Percentiles rank a stretch among this genome's conserved stretches.
phyloP scores from a whole-genome alignment of 768 basidiomycete genomes.

The Trichaptum fuscoviolaceum region DNA sequence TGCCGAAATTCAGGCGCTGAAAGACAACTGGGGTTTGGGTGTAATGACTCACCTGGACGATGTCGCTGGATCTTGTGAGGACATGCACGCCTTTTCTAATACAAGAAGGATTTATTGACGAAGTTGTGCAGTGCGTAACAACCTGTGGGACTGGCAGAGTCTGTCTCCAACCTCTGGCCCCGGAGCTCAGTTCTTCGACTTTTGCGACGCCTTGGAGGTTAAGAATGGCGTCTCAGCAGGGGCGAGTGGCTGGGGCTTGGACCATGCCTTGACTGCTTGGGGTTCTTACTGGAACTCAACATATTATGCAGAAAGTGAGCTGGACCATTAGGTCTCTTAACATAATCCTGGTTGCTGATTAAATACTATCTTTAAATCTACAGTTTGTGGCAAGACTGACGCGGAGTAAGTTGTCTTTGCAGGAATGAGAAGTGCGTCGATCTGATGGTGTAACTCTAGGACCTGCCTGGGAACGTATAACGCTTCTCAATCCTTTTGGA shows the following conservation, averaged over 20 bases:
- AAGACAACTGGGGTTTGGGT: slow-evolving; percentile 54
- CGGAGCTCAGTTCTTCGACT: slow-evolving; percentile 44
- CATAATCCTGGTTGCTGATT: slow-evolving; percentile 2
- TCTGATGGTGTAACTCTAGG: slow-evolving; percentile 13
- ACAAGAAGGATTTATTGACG: background rate
- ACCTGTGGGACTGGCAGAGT: slow-evolving; percentile 65
- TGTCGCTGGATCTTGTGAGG: slow-evolving; percentile 51
- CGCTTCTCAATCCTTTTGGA: slow-evolving; percentile 37
- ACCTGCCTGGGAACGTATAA: slow-evolving; percentile 40
- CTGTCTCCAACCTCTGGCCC: slow-evolving; percentile 48
- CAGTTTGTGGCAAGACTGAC: slow-evolving; percentile 48
- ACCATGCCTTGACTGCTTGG: slow-evolving; percentile 15
- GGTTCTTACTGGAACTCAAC: slow-evolving; percentile 13
- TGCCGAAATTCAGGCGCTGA: slow-evolving; percentile 46
- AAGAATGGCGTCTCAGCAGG: slow-evolving; percentile 32
- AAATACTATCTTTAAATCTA: background rate
- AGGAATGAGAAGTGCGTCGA: slow-evolving; percentile 9
- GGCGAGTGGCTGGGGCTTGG: slow-evolving; percentile 23
- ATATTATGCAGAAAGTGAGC: slow-evolving; percentile 9
- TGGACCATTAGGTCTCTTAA: background rate
- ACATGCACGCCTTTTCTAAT: background rate
- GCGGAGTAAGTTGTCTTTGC: slow-evolving; percentile 38
- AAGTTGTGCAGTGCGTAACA: slow-evolving; percentile 30
- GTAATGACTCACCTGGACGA: slow-evolving; percentile 59
- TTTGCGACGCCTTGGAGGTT: slow-evolving; percentile 48